phyloP scores from a whole-genome alignment of 345 rosid genomes.

The Anacardium occidentale region DNA sequence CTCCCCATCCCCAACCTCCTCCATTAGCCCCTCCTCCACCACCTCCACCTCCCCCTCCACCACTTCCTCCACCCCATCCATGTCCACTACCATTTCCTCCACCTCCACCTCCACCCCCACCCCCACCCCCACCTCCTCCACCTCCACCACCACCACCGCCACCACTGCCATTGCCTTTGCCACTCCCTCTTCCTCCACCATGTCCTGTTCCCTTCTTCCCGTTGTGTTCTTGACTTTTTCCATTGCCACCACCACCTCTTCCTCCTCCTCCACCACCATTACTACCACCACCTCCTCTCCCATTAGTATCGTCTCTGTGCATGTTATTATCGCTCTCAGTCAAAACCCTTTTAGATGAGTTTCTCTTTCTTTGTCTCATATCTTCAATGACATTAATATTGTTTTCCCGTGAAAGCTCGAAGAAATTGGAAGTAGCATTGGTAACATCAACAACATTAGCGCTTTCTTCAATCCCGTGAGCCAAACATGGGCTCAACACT shows the following conservation, averaged over 20 bases:
- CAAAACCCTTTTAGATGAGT: slow-evolving; percentile 17
- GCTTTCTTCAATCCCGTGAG: slow-evolving; percentile 33
- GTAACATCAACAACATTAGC: slow-evolving; percentile 18
- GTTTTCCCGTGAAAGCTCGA: slow-evolving; percentile 1
- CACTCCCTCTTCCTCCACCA: slow-evolving; percentile 15
- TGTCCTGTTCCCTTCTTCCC: slow-evolving; percentile 8
- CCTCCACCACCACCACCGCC: slow-evolving; percentile 26
- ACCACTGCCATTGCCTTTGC: slow-evolving; percentile 5
- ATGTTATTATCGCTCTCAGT: slow-evolving; percentile 17
- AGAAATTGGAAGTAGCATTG: slow-evolving; percentile 16
- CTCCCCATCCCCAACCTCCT: slow-evolving; percentile 28
- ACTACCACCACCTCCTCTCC: slow-evolving; percentile 20
- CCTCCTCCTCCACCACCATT: slow-evolving; percentile 11
- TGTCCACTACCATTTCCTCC: not conserved
- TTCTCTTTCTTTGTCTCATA: slow-evolving; percentile 20
- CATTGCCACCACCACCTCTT: not conserved
- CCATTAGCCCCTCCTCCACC: slow-evolving; percentile 36
- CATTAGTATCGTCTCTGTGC: slow-evolving; percentile 23
- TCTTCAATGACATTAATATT: slow-evolving; percentile 4
- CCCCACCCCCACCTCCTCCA: slow-evolving; percentile 25
- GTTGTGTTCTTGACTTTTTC: slow-evolving; percentile 6
- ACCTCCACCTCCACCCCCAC: slow-evolving; percentile 19
- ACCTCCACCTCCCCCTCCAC: not conserved
- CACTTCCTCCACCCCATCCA: not conserved
- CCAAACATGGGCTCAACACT: slow-evolving; percentile 31